Percentiles rank a stretch among this genome's conserved stretches.
These are phyloP conservation scores for Suhomyces choctaworum DNA, from an alignment of 1,139 yeast species.

Conservation along the genomic window DNA sequence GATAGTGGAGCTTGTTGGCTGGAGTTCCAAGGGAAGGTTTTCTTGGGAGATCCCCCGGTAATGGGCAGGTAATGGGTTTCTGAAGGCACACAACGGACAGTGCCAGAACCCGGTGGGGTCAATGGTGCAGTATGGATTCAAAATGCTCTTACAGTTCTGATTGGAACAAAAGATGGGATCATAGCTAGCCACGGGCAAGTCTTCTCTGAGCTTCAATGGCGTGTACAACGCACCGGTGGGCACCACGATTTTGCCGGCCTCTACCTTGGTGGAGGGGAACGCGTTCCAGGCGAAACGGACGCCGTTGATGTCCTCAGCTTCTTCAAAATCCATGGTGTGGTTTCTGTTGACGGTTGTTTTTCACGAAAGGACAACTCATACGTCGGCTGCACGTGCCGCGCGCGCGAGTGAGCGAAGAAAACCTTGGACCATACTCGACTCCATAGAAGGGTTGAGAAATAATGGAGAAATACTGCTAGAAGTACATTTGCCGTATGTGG, in stretches of 20 bases:
- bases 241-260: constrained; percentile 88
- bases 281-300: constrained; percentile 53
- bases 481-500: no score
- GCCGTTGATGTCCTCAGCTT: constrained; percentile 52
- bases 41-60: constrained; percentile 83
- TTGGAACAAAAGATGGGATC: constrained; percentile 87
- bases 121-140: constrained; percentile 86
- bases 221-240: constrained; percentile 95
- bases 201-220: constrained; percentile 80
- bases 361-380: constrained; percentile 14
- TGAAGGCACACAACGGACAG: constrained; percentile 81
- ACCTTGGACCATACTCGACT: no score
- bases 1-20: constrained; percentile 76
- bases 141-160: constrained; percentile 77
- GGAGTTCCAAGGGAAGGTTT: constrained; percentile 84
- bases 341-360: constrained; percentile 11
- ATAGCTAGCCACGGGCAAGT: constrained; percentile 77
- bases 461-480: no score
- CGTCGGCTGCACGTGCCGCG: constrained; percentile 10
- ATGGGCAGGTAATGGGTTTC: constrained; percentile 88
- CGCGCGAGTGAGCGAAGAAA: no score
- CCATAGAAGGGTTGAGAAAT: no score
- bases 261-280: constrained; percentile 82
- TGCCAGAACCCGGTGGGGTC: constrained; percentile 88
- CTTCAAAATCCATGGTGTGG: constrained; percentile 45